Evolutionary conservation across 169 alveolate species (phyloP).

Genomic region (Plasmodium knowlesi): DNA sequence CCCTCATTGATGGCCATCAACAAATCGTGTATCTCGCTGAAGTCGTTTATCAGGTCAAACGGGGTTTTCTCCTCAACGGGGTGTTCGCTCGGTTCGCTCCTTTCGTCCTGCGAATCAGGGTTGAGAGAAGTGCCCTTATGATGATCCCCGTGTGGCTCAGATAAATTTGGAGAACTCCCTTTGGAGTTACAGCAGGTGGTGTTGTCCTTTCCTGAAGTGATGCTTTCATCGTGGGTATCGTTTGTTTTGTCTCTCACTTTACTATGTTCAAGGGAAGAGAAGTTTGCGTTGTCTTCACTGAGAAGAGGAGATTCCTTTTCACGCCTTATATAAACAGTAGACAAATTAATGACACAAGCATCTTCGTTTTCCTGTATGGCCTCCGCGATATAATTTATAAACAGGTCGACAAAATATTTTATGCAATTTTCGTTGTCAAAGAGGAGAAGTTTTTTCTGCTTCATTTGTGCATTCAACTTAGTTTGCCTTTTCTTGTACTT

Average conservation of each 20-base stretch:
- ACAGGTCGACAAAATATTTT: constrained; percentile 69
- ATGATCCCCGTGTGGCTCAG: background rate
- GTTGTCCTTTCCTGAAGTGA: background rate
- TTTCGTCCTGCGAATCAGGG: background rate
- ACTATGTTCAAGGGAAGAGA: background rate
- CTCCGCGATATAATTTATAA: constrained; percentile 15
- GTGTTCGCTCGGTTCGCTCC: background rate
- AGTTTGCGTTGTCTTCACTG: background rate
- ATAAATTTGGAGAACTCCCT: background rate
- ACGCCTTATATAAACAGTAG: constrained; percentile 18
- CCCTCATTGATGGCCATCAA: constrained; percentile 10
- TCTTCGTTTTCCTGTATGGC: constrained; percentile 20
- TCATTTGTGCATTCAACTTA: background rate
- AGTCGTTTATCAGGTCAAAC: constrained; percentile 12
- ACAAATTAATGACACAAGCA: constrained; percentile 13
- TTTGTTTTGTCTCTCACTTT: background rate
- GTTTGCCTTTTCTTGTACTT: constrained; percentile 51
- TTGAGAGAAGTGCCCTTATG: background rate
- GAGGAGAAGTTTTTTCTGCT: constrained; percentile 12
- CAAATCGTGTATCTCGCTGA: constrained; percentile 12
- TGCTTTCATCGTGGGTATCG: background rate
- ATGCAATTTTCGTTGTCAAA: constrained; percentile 56
- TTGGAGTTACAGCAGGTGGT: background rate
- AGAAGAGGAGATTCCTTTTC: background rate
- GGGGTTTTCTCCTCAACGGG: background rate